phyloP scores from a whole-genome alignment of 331 rosid genomes.

The Acacia concinna region DNA sequence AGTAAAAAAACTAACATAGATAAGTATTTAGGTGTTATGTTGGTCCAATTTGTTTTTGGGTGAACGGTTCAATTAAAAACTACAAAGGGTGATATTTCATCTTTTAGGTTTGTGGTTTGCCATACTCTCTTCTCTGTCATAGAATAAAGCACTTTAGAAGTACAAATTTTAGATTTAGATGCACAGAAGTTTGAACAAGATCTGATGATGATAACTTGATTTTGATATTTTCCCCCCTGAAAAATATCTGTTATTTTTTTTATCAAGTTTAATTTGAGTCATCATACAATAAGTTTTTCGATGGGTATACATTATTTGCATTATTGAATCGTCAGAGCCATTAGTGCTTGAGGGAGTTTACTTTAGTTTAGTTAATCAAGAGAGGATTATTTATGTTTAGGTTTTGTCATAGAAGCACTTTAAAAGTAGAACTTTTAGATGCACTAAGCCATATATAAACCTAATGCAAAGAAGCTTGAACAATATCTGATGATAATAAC shows the following conservation, averaged over 20 bases:
- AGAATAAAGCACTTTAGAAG: not conserved
- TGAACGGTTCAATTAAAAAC: too few species aligned
- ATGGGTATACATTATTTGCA: not conserved
- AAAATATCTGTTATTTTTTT: too few species aligned
- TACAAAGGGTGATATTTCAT: not conserved
- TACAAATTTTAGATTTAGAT: not conserved
- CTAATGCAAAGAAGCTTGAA: not conserved
- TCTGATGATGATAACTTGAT: not conserved
- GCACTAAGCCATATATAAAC: not conserved
- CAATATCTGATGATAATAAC: not conserved
- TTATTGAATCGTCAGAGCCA: not conserved
- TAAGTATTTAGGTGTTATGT: not conserved
- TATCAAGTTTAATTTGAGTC: too few species aligned
- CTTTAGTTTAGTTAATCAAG: not conserved
- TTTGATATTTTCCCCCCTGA: too few species aligned
- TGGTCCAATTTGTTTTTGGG: too few species aligned
- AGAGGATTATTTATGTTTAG: not conserved
- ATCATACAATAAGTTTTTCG: too few species aligned
- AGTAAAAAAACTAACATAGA: too few species aligned
- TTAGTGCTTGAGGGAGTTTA: not conserved
- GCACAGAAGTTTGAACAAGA: not conserved
- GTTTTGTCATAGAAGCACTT: not conserved
- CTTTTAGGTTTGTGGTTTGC: not conserved
- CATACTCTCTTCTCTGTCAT: not conserved
- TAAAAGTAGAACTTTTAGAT: not conserved